These are phyloP conservation scores for Juncus inflexus DNA, from an alignment of 176 grass and related monocot species.

Conservation along the genomic window DNA sequence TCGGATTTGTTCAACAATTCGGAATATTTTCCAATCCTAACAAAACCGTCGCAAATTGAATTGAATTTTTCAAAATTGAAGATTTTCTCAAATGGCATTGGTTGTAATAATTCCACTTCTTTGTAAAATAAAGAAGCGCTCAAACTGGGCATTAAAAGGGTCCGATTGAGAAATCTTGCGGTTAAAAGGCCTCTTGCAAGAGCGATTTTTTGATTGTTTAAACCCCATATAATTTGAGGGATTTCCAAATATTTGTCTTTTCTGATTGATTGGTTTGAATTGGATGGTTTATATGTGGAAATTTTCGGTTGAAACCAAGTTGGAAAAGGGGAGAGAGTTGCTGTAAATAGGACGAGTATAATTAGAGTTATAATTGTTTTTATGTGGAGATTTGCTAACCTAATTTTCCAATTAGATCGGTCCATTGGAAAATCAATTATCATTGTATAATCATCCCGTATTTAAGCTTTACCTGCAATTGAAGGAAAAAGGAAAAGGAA, in stretches of 20 bases:
- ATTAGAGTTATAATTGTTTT: conserved; percentile 39
- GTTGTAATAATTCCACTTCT: conserved; percentile 85
- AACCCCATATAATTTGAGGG: conserved; percentile 97
- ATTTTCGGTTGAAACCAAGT: conserved; percentile 40
- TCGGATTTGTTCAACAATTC: conserved; percentile 54
- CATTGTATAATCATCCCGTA: not conserved
- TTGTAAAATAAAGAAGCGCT: conserved; percentile 96
- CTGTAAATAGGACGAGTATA: conserved; percentile 43
- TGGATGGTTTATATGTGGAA: conserved; percentile 38
- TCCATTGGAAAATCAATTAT: conserved; percentile 12
- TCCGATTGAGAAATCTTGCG: conserved; percentile 72
- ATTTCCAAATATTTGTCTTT: conserved; percentile 75
- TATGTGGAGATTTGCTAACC: conserved; percentile 7
- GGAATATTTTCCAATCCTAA: conserved; percentile 73
- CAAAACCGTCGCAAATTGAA: conserved; percentile 60
- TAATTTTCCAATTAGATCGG: conserved; percentile 14
- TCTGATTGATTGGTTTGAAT: conserved; percentile 46
- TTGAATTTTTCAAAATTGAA: conserved; percentile 91
- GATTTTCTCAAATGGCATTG: conserved; percentile 73
- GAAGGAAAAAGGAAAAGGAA: no score
- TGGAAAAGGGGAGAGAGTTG: conserved; percentile 53
- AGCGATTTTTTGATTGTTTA: conserved; percentile 99
- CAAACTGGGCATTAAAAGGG: conserved; percentile 92
- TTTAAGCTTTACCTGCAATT: no score
- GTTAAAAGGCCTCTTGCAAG: conserved; percentile 85